Base-by-base conservation (phyloP, 257 asterid genomes). In the Striga asiatica region DNA sequence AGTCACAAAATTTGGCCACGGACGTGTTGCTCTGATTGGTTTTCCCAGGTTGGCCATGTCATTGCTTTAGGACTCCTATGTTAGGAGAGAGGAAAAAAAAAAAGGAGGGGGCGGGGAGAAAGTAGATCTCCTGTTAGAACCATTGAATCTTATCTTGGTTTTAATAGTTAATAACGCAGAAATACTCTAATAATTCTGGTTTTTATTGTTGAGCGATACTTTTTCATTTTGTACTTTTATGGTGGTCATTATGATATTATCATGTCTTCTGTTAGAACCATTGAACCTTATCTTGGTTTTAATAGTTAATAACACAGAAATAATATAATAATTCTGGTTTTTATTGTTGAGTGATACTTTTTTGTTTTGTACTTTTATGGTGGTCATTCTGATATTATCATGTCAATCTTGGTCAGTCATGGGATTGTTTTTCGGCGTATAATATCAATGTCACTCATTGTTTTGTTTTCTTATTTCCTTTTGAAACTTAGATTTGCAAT, bases 1-100 rank as follows among this genome's bases (percentile, higher is more conserved):
- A 76, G 98, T 87, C 69, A 87, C 98, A 29, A 91, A 91, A 74
- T 91, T 54, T 71, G 98, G 98, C 49, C 98, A 91, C 66, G 97
- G 94, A 38, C 96, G 96, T 60, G 98, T 91, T 17, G 95, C 98
- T 12, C 76, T 91, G 58, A 91, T 91, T 65, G 98, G 98, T 69
- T 91, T 91, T 73, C 98, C 98, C 74, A 91, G 98, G 98, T 91
- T 67, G 45, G 78, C 56, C 54, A 19, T 50, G 35, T 72, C 52
- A 47, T 29, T 53, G 19, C 39, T 54, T 63, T 45, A 39, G 43
- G 55, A 54, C n/a, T 38, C 1, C 27, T 19, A 19, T 45, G 24
- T 49, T 32, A 50, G 48, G 24, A 59, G 25, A 12, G 28, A 18
- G 54, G 48, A 29, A 59, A 34, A 12, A 34, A 18, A 24, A n/a